These are phyloP conservation scores for Chaetoceros tenuissimus DNA, from an alignment of 108 stramenopile genomes.

Conservation along the genomic window DNA sequence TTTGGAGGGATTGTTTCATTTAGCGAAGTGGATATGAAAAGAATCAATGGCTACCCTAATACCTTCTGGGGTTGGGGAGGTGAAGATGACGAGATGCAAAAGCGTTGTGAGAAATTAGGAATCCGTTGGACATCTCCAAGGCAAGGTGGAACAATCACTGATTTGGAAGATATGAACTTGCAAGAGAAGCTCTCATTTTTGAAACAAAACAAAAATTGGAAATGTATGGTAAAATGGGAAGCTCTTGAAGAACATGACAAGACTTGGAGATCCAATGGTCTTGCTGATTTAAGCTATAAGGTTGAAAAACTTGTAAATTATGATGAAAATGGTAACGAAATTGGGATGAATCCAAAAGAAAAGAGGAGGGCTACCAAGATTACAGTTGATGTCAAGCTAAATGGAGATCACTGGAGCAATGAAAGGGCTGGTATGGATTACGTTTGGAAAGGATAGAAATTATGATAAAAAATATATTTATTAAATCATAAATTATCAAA, in stretches of 20 bases:
- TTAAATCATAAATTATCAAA: no score
- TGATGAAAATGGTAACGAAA: constrained; percentile 8
- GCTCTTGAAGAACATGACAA: constrained; percentile 85
- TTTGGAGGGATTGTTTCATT: constrained; percentile 96
- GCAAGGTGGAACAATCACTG: constrained; percentile 33
- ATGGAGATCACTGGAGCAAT: constrained; percentile 90
- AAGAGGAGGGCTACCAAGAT: constrained; percentile 57
- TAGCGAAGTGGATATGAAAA: constrained; percentile 66
- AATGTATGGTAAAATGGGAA: constrained; percentile 97
- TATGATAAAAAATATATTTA: no score
- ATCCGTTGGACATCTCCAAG: constrained; percentile 59
- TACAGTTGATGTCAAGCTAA: constrained; percentile 88
- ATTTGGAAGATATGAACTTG: constrained; percentile 77
- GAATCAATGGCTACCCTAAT: constrained; percentile 96
- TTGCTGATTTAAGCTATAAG: constrained; percentile 75
- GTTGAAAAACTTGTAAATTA: constrained; percentile 38
- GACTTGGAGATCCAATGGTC: constrained; percentile 88
- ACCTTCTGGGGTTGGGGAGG: constrained; percentile 99
- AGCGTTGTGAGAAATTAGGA: constrained; percentile 59
- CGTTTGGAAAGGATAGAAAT: constrained; percentile 1
- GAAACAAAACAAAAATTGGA: constrained; percentile 79
- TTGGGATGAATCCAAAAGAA: constrained; percentile 1
- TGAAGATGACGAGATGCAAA: constrained; percentile 98
- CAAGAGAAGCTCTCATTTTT: constrained; percentile 66
- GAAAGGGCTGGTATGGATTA: constrained; percentile 69